Base-by-base conservation (phyloP, 129 eudicot species). In the Chrysanthemum lavandulifolium region DNA sequence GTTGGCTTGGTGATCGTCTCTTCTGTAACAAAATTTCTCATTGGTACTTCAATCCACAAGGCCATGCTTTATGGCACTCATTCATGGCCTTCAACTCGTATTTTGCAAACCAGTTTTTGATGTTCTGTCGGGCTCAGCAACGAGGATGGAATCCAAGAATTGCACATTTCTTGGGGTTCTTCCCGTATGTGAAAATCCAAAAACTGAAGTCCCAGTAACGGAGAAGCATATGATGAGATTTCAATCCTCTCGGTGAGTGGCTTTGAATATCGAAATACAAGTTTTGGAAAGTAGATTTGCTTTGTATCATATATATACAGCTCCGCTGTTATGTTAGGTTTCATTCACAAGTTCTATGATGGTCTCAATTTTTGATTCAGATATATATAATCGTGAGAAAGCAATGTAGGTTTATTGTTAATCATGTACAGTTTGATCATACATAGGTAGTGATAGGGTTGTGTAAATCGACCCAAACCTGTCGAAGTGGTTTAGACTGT, bases 71-170 rank as follows among this genome's bases (percentile, higher is more conserved):
- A 29, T 91, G 97, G 95, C 95, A 91, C 12, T 50, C 73, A 5
- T 78, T 86, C 45, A 88, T 91, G 95, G 95, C 86, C 12, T 91
- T 91, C 67, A 88, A 84, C 71, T 85, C 90, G 3, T 86, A 88
- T 70, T 88, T 61, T n/a, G 92, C 86, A 52, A 88, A 88, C 45
- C 77, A 83, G 9, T 91, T 91, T 80, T 71, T 91, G 73, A 87
- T 91, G 95, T 88, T 79, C 51, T 91, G 95, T 62, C 97, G 95
- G 11, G 95, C 95, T 50, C 95, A 84, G 48, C 97, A 91, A 80
- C 82, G 86, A 7, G 95, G 81, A 55, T 90, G 96, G 96, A 74
- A 83, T 65, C 96, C 96, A 0, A 81, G 78, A 71, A 76, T 90
- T 61, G 81, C 53, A 63, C 79, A 81, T 82, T 82, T 87, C 51